Conservation (phyloP, 768 basidiomycete species). For the Chalciporus piperatus region DNA sequence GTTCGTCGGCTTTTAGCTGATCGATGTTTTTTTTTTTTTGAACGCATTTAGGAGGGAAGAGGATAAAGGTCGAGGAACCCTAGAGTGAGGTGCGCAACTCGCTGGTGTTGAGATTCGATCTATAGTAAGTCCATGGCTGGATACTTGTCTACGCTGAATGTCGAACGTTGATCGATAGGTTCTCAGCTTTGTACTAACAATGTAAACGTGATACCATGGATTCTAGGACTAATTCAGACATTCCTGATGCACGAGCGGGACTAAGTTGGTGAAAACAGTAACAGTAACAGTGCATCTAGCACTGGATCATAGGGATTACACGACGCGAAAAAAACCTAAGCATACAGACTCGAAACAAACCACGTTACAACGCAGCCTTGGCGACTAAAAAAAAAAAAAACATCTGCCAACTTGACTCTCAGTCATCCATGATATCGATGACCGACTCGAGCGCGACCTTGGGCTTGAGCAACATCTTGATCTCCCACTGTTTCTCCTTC, state of each 20-base stretch:
- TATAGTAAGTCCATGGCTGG: too few relatives aligned
- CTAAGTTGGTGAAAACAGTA: not conserved
- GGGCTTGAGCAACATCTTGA: slow-evolving; percentile 35
- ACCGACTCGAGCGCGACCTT: slow-evolving; percentile 39
- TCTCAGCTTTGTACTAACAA: not conserved
- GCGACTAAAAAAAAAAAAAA: not conserved
- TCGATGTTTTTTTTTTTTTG: not conserved
- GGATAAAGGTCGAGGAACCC: slow-evolving; percentile 17
- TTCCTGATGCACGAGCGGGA: too few relatives aligned
- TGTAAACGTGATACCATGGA: not conserved
- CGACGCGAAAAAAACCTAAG: not conserved
- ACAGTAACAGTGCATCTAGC: not conserved
- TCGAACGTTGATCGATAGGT: not conserved
- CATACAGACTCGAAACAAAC: not conserved
- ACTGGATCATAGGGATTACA: not conserved
- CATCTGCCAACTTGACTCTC: too few relatives aligned
- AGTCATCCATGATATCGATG: slow-evolving; percentile 34
- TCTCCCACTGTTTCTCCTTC: slow-evolving; percentile 26
- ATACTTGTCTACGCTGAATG: not conserved
- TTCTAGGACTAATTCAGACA: too few relatives aligned
- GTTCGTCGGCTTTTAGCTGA: not conserved
- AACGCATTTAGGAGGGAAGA: slow-evolving; percentile 14
- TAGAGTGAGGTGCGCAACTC: not conserved
- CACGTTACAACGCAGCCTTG: not conserved
- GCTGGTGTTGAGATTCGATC: too few relatives aligned